Evolutionary conservation across 1,284 basidiomycete genomes (phyloP).

Genomic region (Cryptococcus sp.): DNA sequence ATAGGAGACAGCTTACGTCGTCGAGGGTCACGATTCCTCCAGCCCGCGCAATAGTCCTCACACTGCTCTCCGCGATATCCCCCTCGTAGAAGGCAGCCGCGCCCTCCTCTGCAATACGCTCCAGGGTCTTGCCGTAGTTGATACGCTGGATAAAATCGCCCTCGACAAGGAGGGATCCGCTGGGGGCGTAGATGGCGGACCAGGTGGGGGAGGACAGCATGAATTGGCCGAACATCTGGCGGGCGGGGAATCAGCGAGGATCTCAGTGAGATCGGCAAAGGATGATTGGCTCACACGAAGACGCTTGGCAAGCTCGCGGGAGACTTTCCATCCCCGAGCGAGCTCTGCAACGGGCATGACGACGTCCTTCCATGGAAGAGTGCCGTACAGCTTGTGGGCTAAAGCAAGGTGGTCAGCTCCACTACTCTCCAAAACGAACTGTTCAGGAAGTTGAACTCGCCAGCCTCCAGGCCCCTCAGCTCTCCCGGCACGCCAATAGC

Average conservation of each 20-base stretch:
- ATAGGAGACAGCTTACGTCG: constrained; percentile 31
- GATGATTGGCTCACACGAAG: constrained; percentile 58
- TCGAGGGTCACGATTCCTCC: constrained; percentile 45
- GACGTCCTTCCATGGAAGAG: constrained; percentile 69
- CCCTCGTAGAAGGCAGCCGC: constrained; percentile 46
- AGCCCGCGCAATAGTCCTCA: constrained; percentile 32
- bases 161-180: constrained; percentile 65
- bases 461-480: constrained; percentile 66
- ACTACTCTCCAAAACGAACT: constrained; percentile 27
- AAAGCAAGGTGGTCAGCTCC: not conserved
- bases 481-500: constrained; percentile 83
- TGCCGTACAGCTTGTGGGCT: constrained; percentile 49
- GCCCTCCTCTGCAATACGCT: constrained; percentile 42
- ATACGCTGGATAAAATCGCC: constrained; percentile 69
- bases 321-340: constrained; percentile 73
- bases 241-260: constrained; percentile 6
- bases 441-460: constrained; percentile 37
- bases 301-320: constrained; percentile 66
- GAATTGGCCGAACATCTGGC: constrained; percentile 53
- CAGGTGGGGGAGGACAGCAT: constrained; percentile 77
- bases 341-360: constrained; percentile 71
- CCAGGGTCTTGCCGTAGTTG: constrained; percentile 53
- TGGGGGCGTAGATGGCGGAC: constrained; percentile 72
- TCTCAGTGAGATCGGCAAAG: not conserved
- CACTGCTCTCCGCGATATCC: constrained; percentile 43